A percentile compares a stretch with the other conserved stretches of the same genome.
phyloP scores from a whole-genome alignment of 2,329 filamentous ascomycete species.

The Pseudogymnoascus sp. region DNA sequence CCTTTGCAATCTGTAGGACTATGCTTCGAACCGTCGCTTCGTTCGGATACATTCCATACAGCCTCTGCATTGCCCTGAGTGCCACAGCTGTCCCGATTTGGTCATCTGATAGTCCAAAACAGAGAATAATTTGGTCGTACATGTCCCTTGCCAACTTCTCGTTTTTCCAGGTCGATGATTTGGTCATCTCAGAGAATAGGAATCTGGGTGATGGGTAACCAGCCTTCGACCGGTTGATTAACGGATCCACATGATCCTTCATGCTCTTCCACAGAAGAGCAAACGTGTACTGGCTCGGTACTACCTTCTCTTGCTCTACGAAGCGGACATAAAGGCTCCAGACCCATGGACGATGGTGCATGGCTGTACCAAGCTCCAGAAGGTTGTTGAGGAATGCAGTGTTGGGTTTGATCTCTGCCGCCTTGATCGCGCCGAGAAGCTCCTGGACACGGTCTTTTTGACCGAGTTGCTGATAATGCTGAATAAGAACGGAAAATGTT shows the following conservation, averaged over 20 bases:
- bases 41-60: conserved; percentile 38
- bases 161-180: conserved; percentile 28
- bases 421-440: conserved; percentile 53
- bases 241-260: conserved; percentile 20
- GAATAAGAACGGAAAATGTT: conserved; percentile 67
- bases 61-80: conserved; percentile 35
- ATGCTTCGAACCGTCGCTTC: conserved; percentile 38
- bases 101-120: conserved; percentile 42
- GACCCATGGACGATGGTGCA: conserved; percentile 16
- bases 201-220: conserved; percentile 13
- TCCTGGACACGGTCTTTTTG: conserved; percentile 48
- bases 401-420: conserved; percentile 58
- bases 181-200: conserved; percentile 41
- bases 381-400: conserved; percentile 74
- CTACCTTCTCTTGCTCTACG: conserved; percentile 14
- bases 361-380: conserved; percentile 37
- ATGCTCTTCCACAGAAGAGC: conserved; percentile 23
- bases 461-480: conserved; percentile 59
- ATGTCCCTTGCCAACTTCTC: conserved; percentile 38
- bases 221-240: conserved; percentile 8
- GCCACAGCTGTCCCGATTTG: conserved; percentile 40
- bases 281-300: conserved; percentile 25
- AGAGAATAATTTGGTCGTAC: conserved; percentile 43
- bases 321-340: conserved; percentile 21
- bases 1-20: conserved; percentile 39